Conservation (phyloP, 148 eudicot species). For the Spergularia bocconei region DNA sequence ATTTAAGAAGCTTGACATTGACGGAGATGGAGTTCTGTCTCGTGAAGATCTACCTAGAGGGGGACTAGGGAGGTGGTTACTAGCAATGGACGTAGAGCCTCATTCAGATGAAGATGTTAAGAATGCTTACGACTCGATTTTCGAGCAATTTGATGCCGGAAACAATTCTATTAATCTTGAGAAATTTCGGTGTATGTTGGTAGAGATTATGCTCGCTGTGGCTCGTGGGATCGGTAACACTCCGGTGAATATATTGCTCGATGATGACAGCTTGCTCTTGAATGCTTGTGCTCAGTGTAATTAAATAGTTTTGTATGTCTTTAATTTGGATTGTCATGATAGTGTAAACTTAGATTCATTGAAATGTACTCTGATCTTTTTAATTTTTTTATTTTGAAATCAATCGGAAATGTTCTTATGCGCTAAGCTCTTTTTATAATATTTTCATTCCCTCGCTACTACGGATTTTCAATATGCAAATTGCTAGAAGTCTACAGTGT, state of each 20-base stretch:
- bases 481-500: too few species aligned
- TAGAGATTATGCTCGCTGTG: slow-evolving; percentile 10
- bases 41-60: slow-evolving; percentile 28
- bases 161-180: slow-evolving; percentile 24
- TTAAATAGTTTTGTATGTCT: not conserved
- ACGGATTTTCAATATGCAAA: too few species aligned
- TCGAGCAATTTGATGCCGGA: slow-evolving; percentile 35
- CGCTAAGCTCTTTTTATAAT: too few species aligned
- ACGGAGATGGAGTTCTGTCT: slow-evolving; percentile 43
- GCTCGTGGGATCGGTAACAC: slow-evolving; percentile 16
- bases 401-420: too few species aligned
- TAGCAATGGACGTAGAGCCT: slow-evolving; percentile 36
- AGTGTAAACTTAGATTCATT: too few species aligned
- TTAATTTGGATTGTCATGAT: too few species aligned
- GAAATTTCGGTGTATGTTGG: slow-evolving; percentile 2
- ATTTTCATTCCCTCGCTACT: too few species aligned
- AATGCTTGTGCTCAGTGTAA: slow-evolving; percentile 1
- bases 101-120: slow-evolving; percentile 28
- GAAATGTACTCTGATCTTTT: too few species aligned
- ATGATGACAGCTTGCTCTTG: slow-evolving; percentile 13
- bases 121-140: slow-evolving; percentile 28
- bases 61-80: not conserved
- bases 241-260: not conserved
- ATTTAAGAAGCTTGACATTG: slow-evolving; percentile 36
- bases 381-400: too few species aligned